These are phyloP conservation scores for Pseudocercospora macadamiae DNA, from an alignment of 2,329 filamentous ascomycete species.

Conservation along the genomic window DNA sequence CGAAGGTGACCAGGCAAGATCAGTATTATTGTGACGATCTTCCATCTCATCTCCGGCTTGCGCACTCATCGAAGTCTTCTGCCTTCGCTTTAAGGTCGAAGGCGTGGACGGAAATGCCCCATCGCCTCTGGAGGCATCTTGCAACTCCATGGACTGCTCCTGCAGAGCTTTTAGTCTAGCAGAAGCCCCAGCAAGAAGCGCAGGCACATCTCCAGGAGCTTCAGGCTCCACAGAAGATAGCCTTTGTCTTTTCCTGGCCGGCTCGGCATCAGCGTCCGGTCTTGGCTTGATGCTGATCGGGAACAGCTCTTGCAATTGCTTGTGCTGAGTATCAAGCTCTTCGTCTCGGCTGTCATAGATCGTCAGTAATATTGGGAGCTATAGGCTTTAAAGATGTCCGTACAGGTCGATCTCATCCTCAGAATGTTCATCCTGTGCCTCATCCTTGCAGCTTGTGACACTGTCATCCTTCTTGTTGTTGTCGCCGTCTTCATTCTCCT, in stretches of 20 bases:
- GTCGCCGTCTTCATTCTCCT: neutral
- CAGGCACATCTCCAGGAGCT: neutral
- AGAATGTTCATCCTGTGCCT: neutral
- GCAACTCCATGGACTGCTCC: neutral
- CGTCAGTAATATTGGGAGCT: neutral
- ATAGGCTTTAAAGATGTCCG: neutral
- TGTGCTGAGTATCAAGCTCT: neutral
- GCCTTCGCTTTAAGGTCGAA: neutral
- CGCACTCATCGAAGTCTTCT: too few species aligned
- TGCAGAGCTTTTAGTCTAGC: neutral
- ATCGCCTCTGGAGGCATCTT: neutral
- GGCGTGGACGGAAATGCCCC: neutral
- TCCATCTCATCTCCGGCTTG: too few species aligned
- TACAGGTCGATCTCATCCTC: neutral
- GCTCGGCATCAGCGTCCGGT: neutral
- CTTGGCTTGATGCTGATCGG: neutral
- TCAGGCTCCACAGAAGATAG: neutral
- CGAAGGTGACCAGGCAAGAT: neutral
- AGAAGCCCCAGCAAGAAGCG: neutral
- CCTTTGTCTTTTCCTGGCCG: neutral
- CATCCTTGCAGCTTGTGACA: neutral
- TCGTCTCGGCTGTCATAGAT: neutral
- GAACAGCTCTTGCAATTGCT: conserved; percentile 12
- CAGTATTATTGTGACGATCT: neutral
- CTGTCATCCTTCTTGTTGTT: too few species aligned